Conservation (phyloP, 805 yeast genomes). For the Saccharomyces eubayanus region DNA sequence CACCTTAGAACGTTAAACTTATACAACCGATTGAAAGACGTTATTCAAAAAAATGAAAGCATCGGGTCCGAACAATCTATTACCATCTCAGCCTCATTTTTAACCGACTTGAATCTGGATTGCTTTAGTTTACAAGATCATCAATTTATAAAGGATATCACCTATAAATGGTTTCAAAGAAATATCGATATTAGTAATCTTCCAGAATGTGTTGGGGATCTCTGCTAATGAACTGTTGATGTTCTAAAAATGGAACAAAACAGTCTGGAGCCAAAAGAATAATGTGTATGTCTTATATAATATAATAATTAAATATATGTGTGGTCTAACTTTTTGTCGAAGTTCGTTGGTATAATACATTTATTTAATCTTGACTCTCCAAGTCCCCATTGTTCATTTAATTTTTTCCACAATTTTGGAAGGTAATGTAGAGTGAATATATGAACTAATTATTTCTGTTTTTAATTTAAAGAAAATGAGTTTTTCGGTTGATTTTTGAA, state of each 20-base stretch:
- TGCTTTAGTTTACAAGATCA: conserved; percentile 29
- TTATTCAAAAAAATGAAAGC: conserved; percentile 11
- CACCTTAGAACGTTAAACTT: conserved; percentile 12
- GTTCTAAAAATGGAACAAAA: not conserved
- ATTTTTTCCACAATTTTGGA: not conserved
- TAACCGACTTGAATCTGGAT: conserved; percentile 23
- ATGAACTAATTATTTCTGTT: not conserved
- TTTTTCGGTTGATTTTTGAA: not conserved
- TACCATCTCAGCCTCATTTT: conserved; percentile 12
- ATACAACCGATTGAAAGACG: conserved; percentile 10
- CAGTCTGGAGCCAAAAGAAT: not conserved
- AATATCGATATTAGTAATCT: conserved; percentile 3
- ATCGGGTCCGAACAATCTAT: conserved; percentile 9
- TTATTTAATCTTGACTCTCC: too few relatives aligned
- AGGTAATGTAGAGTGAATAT: not conserved
- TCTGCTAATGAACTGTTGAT: not conserved
- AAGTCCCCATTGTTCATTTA: too few relatives aligned
- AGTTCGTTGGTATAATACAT: not conserved
- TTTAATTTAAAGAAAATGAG: not conserved
- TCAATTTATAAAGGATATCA: conserved; percentile 16
- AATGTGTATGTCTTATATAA: not conserved
- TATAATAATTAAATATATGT: not conserved
- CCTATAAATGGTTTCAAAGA: conserved; percentile 19
- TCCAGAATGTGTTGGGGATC: not conserved
- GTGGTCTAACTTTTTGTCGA: not conserved